These are phyloP conservation scores for Magnolia kwangsiensis DNA, from an alignment of 164 flowering plant species.

Conservation along the genomic window DNA sequence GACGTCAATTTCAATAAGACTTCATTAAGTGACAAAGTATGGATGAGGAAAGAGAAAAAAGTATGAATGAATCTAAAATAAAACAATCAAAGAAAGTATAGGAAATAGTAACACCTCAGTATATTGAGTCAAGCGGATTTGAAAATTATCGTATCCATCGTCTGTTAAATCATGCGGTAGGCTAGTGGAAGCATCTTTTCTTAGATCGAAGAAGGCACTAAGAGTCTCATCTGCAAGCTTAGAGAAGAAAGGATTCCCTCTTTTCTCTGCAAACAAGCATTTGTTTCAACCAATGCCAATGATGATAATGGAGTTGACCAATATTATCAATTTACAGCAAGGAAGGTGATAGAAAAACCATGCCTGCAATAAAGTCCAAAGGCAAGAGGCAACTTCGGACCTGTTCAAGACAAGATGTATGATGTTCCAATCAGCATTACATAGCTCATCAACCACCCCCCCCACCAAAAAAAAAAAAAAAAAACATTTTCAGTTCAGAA, in stretches of 20 bases:
- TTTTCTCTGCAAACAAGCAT: conserved; percentile 41
- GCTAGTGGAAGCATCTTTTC: conserved; percentile 17
- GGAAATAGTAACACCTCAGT: conserved; percentile 41
- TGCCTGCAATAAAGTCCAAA: conserved; percentile 66
- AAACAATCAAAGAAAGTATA: background rate
- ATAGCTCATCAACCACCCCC: background rate
- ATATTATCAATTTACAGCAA: background rate
- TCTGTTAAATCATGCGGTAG: conserved; percentile 17
- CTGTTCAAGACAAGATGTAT: conserved; percentile 31
- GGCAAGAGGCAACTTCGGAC: conserved; percentile 59
- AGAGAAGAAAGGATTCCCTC: conserved; percentile 41
- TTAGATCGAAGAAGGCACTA: conserved; percentile 24
- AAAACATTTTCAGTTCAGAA: too few species aligned
- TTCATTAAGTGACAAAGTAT: background rate
- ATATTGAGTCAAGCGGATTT: conserved; percentile 58
- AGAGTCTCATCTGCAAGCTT: conserved; percentile 44
- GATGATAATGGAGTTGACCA: background rate
- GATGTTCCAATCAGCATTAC: too few species aligned
- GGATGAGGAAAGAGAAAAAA: background rate
- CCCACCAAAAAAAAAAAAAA: too few species aligned
- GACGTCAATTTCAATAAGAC: background rate
- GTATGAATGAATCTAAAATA: background rate
- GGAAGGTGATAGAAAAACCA: conserved; percentile 9
- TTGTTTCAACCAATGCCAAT: background rate
- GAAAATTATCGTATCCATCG: conserved; percentile 25